Conservation (phyloP, 257 asterid species). For the Solanum medicagineum region DNA sequence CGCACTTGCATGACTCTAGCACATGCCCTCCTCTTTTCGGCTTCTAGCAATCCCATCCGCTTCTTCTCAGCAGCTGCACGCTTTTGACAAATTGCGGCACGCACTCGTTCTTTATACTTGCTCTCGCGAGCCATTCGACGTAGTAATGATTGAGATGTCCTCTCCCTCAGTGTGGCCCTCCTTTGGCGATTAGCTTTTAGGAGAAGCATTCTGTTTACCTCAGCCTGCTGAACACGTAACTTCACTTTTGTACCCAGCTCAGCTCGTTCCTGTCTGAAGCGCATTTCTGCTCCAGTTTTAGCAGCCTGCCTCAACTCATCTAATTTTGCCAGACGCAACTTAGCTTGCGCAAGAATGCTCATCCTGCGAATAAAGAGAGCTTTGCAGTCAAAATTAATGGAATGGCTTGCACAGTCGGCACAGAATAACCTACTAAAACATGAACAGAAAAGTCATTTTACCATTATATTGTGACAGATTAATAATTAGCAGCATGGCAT, state of each 20-base stretch:
- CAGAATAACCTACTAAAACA: not conserved
- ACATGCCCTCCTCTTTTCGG: slow-evolving; percentile 70
- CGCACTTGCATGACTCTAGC: slow-evolving; percentile 69
- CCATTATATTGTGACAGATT: not conserved
- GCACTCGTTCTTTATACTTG: slow-evolving; percentile 81
- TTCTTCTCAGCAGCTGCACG: slow-evolving; percentile 92
- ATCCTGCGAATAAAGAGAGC: slow-evolving; percentile 28
- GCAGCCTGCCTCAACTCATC: slow-evolving; percentile 90
- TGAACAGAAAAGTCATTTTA: not conserved
- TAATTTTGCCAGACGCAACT: slow-evolving; percentile 80
- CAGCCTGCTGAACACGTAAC: slow-evolving; percentile 77
- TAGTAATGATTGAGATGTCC: slow-evolving; percentile 70
- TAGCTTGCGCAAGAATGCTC: slow-evolving; percentile 65
- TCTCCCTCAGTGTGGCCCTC: slow-evolving; percentile 74
- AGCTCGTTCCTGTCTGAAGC: slow-evolving; percentile 57
- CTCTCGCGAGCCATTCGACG: slow-evolving; percentile 70
- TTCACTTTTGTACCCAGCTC: slow-evolving; percentile 83
- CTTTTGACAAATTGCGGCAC: slow-evolving; percentile 75
- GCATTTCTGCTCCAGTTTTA: slow-evolving; percentile 66
- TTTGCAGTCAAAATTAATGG: not conserved
- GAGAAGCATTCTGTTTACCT: slow-evolving; percentile 73
- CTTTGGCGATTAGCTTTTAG: slow-evolving; percentile 67
- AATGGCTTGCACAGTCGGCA: not conserved
- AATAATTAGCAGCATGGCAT: not conserved
- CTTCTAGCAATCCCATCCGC: slow-evolving; percentile 71